Base-by-base conservation (phyloP, 495 filamentous ascomycete species). In the Penicillium cinerascens region DNA sequence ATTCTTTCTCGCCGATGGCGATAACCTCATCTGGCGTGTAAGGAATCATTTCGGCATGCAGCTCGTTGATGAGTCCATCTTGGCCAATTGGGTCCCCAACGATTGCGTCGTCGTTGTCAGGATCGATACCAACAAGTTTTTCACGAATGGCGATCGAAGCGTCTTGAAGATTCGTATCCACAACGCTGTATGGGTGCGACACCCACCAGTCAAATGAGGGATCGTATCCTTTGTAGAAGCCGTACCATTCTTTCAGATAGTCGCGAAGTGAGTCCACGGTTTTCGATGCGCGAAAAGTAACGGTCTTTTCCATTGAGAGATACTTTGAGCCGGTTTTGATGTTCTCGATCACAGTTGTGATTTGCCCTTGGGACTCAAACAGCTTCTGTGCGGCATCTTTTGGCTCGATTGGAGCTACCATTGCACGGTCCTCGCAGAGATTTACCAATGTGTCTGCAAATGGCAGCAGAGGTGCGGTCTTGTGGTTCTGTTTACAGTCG, bases 121-220 rank as follows among this genome's bases (percentile, higher is more conserved):
- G 59, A 23, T 64, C 52, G 13, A 78, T 68, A 0, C 76, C 77
- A 0, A 75, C 72, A 1, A 79, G 53, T 5, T 67, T 52, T 35
- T 70, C 65, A 15, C 64, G 66, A 10, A 79, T 64, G 21, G 61
- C 42, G 1, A 43, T 49, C 9, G 66, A 59, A 1, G 64, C 49
- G 1, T 41, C 40, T 16, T 53, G 33, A 0, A 81, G 55, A 1
- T 63, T 60, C 1, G 22, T 42, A 18, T 75, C 57, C 20, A 77
- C 51, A 0, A 54, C 52, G 4, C 53, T 42, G 26, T 73, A 75
- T 3, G 76, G 75, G 21, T 60, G 51, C 8, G 64, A 44, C 0
- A 75, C 65, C 78, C 78, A 81, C 74, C 75, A 81, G 36, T 74
- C 68, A 44, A 79, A 79, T 39, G 65, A 37, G 10, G 75, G 76